Base-by-base conservation (phyloP, 495 filamentous ascomycete species). In the Glonium stellatum region DNA sequence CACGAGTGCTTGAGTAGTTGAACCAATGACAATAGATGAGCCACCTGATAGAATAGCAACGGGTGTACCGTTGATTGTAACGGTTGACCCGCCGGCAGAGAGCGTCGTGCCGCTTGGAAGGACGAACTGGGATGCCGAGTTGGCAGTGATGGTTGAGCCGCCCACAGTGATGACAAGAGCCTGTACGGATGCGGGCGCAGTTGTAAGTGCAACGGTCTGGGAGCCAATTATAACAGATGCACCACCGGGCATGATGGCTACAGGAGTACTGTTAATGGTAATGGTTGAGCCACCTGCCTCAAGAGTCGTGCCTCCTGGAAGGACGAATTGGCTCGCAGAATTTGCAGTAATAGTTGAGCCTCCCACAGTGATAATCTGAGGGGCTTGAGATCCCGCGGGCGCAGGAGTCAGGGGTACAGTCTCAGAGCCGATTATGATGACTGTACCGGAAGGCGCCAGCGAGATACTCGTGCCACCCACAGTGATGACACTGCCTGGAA, bases 391-490 rank as follows among this genome's bases (percentile, higher is more conserved):
- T 15, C 22, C 50, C 19, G 21, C 21, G 9, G 58, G 22, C 4
- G 21, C 36, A 1, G 64, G 19, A 1, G 51, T 65, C 21, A 61
- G 49, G 3, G 61, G 68, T 4, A 61, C 39, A 15, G 59, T 55
- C 12, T 51, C 36, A 13, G 63, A 63, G 23, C 65, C 63, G 35
- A 72, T 47, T 4, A 71, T 58, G 25, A 72, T 41, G 4, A 57
- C 52, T 5, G 64, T 54, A 8, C 60, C 71, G 21, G 54, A 51
- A 1, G 70, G 55, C 0, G 58, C 62, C 1, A 73, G 58, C 6
- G 56, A 62, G 54, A 73, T 68, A 8, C 62, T 69, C 12, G 69
- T 62, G 27, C 70, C 70, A 23, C 21, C 19, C 4, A 69, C 63
- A 5, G 63, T 70, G 35, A 70, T 65, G 10, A 6, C 27, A 6